Evolutionary conservation across 176 grass and related monocot species (phyloP).

Genomic region (Puya raimondii): DNA sequence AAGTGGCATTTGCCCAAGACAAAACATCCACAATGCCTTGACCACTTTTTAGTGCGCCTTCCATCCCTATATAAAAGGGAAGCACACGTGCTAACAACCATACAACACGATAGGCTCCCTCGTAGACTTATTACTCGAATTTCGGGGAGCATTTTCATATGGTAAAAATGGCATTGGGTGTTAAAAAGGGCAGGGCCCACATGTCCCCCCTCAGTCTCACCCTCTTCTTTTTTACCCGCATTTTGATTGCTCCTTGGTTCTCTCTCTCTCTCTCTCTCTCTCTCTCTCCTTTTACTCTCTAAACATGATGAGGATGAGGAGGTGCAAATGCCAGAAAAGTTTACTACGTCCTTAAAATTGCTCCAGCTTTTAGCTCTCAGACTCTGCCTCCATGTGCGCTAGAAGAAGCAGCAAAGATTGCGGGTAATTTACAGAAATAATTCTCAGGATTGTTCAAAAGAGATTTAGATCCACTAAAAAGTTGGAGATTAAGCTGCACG

Average conservation of each 20-base stretch:
- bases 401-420: background rate
- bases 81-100: constrained; percentile 7
- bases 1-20: constrained; percentile 9
- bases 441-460: background rate
- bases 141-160: background rate
- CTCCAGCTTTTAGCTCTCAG: background rate
- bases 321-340: background rate
- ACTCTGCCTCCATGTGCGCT: background rate
- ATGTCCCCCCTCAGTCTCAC: background rate
- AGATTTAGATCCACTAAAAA: no score
- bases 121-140: background rate
- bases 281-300: background rate
- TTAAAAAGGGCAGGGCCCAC: background rate
- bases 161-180: background rate
- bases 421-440: background rate
- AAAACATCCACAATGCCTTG: constrained; percentile 14
- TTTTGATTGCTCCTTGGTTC: background rate
- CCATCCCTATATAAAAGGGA: background rate
- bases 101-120: background rate
- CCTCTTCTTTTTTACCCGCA: background rate
- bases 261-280: no score
- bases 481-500: no score
- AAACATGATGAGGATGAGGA: background rate
- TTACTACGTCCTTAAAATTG: background rate
- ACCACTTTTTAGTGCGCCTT: constrained; percentile 14